Conservation (phyloP, 495 filamentous ascomycete species). For the Alectoria sarmentosa region DNA sequence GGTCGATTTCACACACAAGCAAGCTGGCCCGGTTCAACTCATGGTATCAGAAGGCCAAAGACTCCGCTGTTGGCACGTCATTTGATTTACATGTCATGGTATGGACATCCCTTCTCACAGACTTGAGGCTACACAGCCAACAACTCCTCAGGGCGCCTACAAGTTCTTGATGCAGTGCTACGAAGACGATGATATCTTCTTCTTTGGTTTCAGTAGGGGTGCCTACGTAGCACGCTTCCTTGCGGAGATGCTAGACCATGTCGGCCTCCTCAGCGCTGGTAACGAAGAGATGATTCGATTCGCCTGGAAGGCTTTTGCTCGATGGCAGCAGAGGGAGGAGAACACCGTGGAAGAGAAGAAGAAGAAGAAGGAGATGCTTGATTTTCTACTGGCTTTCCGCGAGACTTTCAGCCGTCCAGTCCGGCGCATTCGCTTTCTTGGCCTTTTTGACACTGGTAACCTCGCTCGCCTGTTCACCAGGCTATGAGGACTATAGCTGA, state of each 20-base stretch:
- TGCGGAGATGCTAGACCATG: slow-evolving; percentile 79
- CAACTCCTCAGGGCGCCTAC: slow-evolving; percentile 62
- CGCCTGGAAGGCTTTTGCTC: slow-evolving; percentile 82
- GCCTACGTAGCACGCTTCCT: slow-evolving; percentile 84
- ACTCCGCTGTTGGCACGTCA: slow-evolving; percentile 74
- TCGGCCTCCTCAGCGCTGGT: slow-evolving; percentile 72
- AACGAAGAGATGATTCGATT: slow-evolving; percentile 84
- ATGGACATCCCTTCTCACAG: not conserved
- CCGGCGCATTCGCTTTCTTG: slow-evolving; percentile 61
- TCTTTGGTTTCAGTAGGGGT: slow-evolving; percentile 82
- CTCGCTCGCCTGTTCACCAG: not conserved
- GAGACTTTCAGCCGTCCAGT: slow-evolving; percentile 80
- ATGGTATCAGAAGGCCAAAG: slow-evolving; percentile 76
- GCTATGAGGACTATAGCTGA: slow-evolving; percentile 1
- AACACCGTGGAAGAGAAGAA: slow-evolving; percentile 48
- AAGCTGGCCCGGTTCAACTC: slow-evolving; percentile 58
- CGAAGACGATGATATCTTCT: slow-evolving; percentile 67
- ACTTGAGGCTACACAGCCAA: not conserved
- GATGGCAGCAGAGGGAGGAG: slow-evolving; percentile 67
- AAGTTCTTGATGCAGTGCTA: slow-evolving; percentile 89
- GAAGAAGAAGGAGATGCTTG: slow-evolving; percentile 59
- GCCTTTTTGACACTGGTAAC: slow-evolving; percentile 55
- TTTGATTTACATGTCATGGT: slow-evolving; percentile 61
- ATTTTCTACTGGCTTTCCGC: slow-evolving; percentile 75
- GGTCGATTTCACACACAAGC: slow-evolving; percentile 58